Conservation (phyloP, 345 rosid species). For the Bretschneidera sinensis region DNA sequence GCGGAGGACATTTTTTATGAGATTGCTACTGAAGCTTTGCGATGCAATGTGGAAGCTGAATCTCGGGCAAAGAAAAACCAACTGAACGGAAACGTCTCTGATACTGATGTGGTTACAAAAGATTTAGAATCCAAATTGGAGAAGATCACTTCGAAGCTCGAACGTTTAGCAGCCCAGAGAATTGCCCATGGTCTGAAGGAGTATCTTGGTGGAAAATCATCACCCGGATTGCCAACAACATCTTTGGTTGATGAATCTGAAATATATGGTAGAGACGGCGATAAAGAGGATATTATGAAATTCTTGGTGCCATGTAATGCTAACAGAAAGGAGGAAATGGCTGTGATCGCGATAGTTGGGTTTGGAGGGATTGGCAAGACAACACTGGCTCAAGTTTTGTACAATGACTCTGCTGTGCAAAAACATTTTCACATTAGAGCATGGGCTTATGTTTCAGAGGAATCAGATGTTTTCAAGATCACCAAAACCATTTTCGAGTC, state of each 20-base stretch:
- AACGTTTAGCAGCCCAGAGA: slow-evolving; percentile 23
- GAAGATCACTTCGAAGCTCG: slow-evolving; percentile 22
- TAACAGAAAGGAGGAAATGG: not conserved
- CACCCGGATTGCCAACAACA: slow-evolving; percentile 22
- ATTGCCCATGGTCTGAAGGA: slow-evolving; percentile 23
- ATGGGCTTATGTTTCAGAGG: slow-evolving; percentile 42
- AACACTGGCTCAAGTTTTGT: slow-evolving; percentile 34
- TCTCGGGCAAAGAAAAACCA: slow-evolving; percentile 8
- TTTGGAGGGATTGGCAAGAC: slow-evolving; percentile 40
- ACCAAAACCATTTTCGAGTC: slow-evolving; percentile 32
- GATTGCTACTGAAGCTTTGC: slow-evolving; percentile 26
- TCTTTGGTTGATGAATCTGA: slow-evolving; percentile 28
- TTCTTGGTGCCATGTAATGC: slow-evolving; percentile 24
- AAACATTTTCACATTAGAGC: slow-evolving; percentile 17
- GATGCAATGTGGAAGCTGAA: slow-evolving; percentile 22
- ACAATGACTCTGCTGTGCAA: slow-evolving; percentile 22
- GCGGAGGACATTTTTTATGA: slow-evolving; percentile 32
- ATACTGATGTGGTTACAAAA: slow-evolving; percentile 22
- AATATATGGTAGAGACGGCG: slow-evolving; percentile 30
- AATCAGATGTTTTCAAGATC: slow-evolving; percentile 33
- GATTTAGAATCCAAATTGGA: slow-evolving; percentile 25
- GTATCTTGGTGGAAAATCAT: slow-evolving; percentile 8
- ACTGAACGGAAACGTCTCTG: slow-evolving; percentile 14
- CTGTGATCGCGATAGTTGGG: slow-evolving; percentile 31
- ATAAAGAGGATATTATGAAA: slow-evolving; percentile 19